Evolutionary conservation across 208 protist genomes (phyloP), one percentile per base, ranked within the genome.

Genomic region (Acanthamoeba castellanii): DNA sequence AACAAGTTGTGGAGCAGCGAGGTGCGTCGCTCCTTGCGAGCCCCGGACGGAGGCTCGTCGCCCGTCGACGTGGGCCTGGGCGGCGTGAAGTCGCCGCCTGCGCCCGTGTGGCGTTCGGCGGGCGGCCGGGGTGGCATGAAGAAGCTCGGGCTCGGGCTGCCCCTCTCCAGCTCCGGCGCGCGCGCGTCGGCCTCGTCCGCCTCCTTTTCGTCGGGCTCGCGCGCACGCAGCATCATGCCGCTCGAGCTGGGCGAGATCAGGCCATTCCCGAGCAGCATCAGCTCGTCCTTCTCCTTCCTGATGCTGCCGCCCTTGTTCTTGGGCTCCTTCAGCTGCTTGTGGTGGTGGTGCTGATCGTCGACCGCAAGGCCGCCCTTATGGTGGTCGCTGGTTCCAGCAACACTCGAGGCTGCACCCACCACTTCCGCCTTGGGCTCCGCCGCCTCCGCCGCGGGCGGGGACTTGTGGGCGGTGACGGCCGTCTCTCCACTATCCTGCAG

Each of bases 1-100:
- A 84, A 84, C 45, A 84, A 25, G 74, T 84, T 74, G 30, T 74
- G 74, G 25, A 72, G 84, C 4, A 91, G 20, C 34, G 57, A 91
- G 30, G 50, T 91, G 7, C 84, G 84, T 11, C 84, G 84, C 84
- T 87, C 59, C 57, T 91, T 91, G 45, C 30, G 50, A 0, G 52
- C 20, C 0, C 32, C 30, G 30, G 16, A 16, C 9, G n/a, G 84
- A 0, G 32, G 66, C 66, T 74, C 30, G 11, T 30, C 30, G 30
- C 22, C 20, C 57, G 57, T 27, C 57, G 66, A 37, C 66, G 66
- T 9, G 6, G 66, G 14, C 66, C 59, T 18, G 18, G 59, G 59
- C 18, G 59, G 59, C 25, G 59, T 66, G 59, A 66, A n/a, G 25
- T 66, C 59, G 7, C 18, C 59, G 18, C 18, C 25, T n/a, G 25